These are phyloP conservation scores for Brettanomyces nanus DNA, from an alignment of 805 yeast species.

Conservation along the genomic window DNA sequence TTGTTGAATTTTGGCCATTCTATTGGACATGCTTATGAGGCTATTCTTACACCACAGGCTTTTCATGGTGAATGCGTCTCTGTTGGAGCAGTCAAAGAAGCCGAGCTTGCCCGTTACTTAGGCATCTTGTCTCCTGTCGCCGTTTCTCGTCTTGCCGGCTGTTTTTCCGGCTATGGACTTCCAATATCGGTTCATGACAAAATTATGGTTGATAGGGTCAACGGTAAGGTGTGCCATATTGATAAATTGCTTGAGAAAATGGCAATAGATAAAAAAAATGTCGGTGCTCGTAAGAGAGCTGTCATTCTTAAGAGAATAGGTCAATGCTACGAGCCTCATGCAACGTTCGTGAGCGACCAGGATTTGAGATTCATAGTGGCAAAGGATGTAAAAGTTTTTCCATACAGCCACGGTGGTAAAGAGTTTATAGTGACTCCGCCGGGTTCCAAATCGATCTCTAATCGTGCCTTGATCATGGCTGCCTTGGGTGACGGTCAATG, in stretches of 20 bases:
- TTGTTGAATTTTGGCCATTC: constrained; percentile 92
- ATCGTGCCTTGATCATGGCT: constrained; percentile 87
- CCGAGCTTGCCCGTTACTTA: constrained; percentile 86
- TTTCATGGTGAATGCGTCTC: constrained; percentile 99
- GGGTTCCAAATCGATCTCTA: constrained; percentile 95
- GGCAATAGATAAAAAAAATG: constrained; percentile 96
- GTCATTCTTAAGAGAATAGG: constrained; percentile 83
- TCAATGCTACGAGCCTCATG: constrained; percentile 78
- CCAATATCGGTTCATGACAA: constrained; percentile 76
- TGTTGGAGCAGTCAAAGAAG: constrained; percentile 91
- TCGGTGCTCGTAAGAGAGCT: constrained; percentile 82
- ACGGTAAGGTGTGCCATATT: constrained; percentile 66
- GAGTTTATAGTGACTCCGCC: constrained; percentile 67
- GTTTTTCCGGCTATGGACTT: constrained; percentile 76
- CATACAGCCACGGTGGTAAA: constrained; percentile 34
- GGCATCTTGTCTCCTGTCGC: constrained; percentile 89
- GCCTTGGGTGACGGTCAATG: constrained; percentile 86
- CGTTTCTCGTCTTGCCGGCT: constrained; percentile 80
- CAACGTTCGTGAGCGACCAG: constrained; percentile 74
- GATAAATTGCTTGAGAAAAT: constrained; percentile 69
- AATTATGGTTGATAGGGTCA: constrained; percentile 59
- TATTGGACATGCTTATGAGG: constrained; percentile 97
- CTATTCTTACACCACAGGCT: constrained; percentile 93
- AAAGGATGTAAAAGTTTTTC: constrained; percentile 66
- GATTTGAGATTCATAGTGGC: constrained; percentile 77